Evolutionary conservation across 23 red algal species (phyloP), one percentile per base, ranked within the genome.

Genomic region (Gracilariopsis chorda): DNA sequence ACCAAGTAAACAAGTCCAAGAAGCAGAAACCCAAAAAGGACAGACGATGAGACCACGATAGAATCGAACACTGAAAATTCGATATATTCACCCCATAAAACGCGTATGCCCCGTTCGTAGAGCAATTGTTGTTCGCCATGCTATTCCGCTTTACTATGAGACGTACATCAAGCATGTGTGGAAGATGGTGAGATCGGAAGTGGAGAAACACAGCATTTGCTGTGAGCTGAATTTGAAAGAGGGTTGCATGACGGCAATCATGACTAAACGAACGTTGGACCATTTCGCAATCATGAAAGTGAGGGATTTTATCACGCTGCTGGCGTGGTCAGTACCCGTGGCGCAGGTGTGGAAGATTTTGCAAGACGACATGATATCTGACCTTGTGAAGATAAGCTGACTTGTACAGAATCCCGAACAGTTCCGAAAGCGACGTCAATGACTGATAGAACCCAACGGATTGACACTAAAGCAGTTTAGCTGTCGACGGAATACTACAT

Each of bases 401-500:
- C 58, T 95, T 20, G 89, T 92, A 16, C 41, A 86, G 11, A 99
- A 95, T 75, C 93, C 93, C 53, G 90, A 99, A 49, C 80, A 93
- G 19, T 99, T 99, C 91, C 78, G 93, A 33, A 99, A 95, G 77
- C 85, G 97, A 40, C 48, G 97, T 27, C 59, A 96, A 61, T 90
- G 97, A 17, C 71, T 99, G 68, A 96, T 99, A 19, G 97, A 93
- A 30, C 85, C 97, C 28, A 95, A 96, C 27, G 97, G 97, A 0
- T 91, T 82, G 21, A 99, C 97, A 35, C 83, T 99, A 99, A 99
- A 57, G 97, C 97, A 16, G 87, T 99, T 58, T 93, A 99, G 78
- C 65, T 99, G 45, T 57, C 96, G 70, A 99, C 97, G 20, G 78
- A 94, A 3, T 99, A 93, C 79, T 99, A 99, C 71, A 90, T 99